These are phyloP conservation scores for Scleroderma citrinum DNA, from an alignment of 768 basidiomycete species.

Conservation along the genomic window DNA sequence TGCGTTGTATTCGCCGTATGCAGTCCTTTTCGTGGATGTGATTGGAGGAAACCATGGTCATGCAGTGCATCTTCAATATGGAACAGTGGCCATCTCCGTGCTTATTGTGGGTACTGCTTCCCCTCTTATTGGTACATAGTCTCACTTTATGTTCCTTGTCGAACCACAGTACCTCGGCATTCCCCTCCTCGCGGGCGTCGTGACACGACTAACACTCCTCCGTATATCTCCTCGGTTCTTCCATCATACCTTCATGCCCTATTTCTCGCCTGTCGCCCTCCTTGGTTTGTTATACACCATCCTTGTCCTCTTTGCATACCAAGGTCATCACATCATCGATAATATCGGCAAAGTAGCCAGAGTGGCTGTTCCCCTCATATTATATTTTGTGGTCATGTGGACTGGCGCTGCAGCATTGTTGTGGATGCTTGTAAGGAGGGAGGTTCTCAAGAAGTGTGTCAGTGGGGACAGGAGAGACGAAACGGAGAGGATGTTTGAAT, in stretches of 20 bases:
- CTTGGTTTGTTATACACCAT: slow-evolving; percentile 80
- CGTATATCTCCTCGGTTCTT: slow-evolving; percentile 43
- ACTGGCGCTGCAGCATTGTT: slow-evolving; percentile 51
- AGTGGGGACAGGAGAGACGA: neutral
- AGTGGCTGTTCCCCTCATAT: slow-evolving; percentile 71
- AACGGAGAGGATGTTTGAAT: slow-evolving; percentile 32
- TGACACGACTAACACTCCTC: slow-evolving; percentile 59
- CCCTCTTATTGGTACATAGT: neutral
- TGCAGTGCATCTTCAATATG: slow-evolving; percentile 47
- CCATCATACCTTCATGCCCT: slow-evolving; percentile 54
- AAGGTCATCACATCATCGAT: slow-evolving; percentile 62
- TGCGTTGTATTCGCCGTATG: slow-evolving; percentile 58
- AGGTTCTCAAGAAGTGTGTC: slow-evolving; percentile 8
- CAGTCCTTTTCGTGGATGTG: slow-evolving; percentile 67
- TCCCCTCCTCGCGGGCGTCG: slow-evolving; percentile 62
- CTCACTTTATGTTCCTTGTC: neutral
- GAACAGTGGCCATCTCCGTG: slow-evolving; percentile 57
- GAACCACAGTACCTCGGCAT: slow-evolving; percentile 69
- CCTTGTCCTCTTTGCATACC: slow-evolving; percentile 67
- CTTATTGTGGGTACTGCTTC: slow-evolving; percentile 48
- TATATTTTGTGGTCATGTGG: slow-evolving; percentile 82
- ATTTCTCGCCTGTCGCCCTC: slow-evolving; percentile 63
- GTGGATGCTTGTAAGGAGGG: slow-evolving; percentile 39
- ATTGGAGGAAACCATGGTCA: slow-evolving; percentile 38
- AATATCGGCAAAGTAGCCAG: slow-evolving; percentile 76